These are phyloP conservation scores for Hypoxylon sp. DNA, from an alignment of 2,329 filamentous ascomycete genomes.

Conservation along the genomic window DNA sequence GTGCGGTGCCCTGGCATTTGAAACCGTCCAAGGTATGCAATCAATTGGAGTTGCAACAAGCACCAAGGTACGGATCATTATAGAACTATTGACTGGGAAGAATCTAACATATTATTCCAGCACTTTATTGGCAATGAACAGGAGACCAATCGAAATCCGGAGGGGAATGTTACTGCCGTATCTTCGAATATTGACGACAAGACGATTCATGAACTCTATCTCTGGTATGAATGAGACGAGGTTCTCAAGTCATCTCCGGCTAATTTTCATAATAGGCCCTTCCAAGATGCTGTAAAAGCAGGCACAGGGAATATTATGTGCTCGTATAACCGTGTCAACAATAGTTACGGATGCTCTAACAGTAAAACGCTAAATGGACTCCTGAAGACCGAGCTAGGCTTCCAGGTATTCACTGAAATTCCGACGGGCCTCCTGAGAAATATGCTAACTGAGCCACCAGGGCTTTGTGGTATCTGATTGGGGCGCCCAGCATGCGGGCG, in stretches of 20 bases:
- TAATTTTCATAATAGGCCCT: slow-evolving; percentile 64
- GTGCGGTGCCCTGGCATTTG: slow-evolving; percentile 57
- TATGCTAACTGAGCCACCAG: slow-evolving; percentile 56
- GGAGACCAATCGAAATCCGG: slow-evolving; percentile 76
- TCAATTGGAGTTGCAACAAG: slow-evolving; percentile 77
- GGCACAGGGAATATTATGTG: slow-evolving; percentile 70
- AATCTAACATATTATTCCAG: slow-evolving; percentile 44
- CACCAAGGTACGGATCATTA: slow-evolving; percentile 57
- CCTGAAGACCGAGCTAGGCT: slow-evolving; percentile 71
- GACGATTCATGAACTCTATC: slow-evolving; percentile 72
- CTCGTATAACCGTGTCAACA: slow-evolving; percentile 79
- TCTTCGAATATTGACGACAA: slow-evolving; percentile 71
- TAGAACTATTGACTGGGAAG: too few relatives aligned
- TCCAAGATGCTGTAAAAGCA: slow-evolving; percentile 74
- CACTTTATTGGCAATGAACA: slow-evolving; percentile 81
- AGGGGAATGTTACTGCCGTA: slow-evolving; percentile 63
- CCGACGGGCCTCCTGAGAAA: slow-evolving; percentile 48
- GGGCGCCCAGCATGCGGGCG: slow-evolving; percentile 74
- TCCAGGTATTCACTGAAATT: slow-evolving; percentile 58
- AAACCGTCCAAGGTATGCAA: slow-evolving; percentile 77
- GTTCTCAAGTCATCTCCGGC: neutral
- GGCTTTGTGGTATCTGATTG: slow-evolving; percentile 78
- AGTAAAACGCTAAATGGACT: slow-evolving; percentile 75
- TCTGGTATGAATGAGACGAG: slow-evolving; percentile 63
- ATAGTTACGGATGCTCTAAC: slow-evolving; percentile 78